Evolutionary conservation across 2,329 filamentous ascomycete genomes (phyloP), one percentile per base, ranked within the genome.

Genomic region (Pseudopithomyces chartarum): DNA sequence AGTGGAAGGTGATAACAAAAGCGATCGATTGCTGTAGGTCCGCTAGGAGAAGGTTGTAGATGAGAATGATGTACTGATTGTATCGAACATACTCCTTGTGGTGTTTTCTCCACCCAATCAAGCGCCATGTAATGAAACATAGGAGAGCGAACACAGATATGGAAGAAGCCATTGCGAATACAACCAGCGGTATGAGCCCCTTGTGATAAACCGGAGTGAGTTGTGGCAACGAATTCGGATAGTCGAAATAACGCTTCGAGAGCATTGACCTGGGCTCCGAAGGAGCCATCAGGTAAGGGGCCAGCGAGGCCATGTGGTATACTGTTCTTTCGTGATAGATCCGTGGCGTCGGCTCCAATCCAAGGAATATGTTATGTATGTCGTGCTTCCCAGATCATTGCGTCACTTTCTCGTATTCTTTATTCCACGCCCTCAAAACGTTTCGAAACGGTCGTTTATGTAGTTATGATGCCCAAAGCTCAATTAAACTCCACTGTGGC

Each of bases 31-130:
- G 81, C 60, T 80, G 79, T n/a, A 84, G 73, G 71, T 84, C 82
- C 6, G 81, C 82, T 39, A 84, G 58, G 2, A 84, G 70, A 13
- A 84, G 75, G 55, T 84, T 83, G 68, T 81, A 83, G 49, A 84
- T 83, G 22, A 84, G 76, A 38, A 84, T 68, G n/a, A 84, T 73
- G 53, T 82, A 83, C 69, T 84, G 81, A 60, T 84, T 84, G 68
- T 82, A 80, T 57, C 81, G 80, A 52, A 83, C 81, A 56, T 81
- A 81, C 58, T 79, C 73, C 38, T 74, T 67, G 62, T 82, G 81
- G 57, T 78, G 78, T 52, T 73, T 75, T 45, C 78, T 74, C 81
- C 81, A 84, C 57, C 79, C 79, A 32, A 84, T 63, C n/a, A 84
- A 68, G 22, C 81, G 79, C 59, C 81, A 80, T 10, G 81, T 82